Evolutionary conservation across 2,329 filamentous ascomycete genomes (phyloP), one percentile per base, ranked within the genome.

Genomic region (Ophiostoma sp.): DNA sequence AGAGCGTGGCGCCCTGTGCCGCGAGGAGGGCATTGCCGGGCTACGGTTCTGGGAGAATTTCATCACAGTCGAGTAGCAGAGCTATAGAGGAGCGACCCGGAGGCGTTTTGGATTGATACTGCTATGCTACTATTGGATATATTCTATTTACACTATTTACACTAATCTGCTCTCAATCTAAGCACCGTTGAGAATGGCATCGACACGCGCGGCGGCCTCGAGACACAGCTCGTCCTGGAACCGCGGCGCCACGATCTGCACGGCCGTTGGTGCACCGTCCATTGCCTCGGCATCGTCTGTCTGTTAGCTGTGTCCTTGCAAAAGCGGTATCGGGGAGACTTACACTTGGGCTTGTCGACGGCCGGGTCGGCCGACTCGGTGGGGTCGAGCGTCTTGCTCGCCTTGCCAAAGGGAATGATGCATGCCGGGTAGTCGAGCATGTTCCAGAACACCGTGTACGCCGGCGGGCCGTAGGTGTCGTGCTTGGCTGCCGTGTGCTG

Each of bases 31-130:
- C 4, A 87, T 98, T 17, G 94, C 97, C 78, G 95, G 95, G 0
- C 83, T 96, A 66, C 90, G 90, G 76, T 99, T 96, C 79, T 99
- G 95, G 95, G 89, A 91, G 79, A 99, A 99, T 76, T 86, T 72
- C 35, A 71, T 72, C 13, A 62, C 57, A 20, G 57, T 33, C 13
- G 57, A 35, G 57, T 62, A 57, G 23, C 27, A 31, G 27, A 31
- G 15, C 52, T 10, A 1, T 3, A 31, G 10, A 27, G 44, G 44
- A 48, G 44, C 0, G 1, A 31, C 52, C 4, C 10, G 23, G 27
- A 57, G 11, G 57, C 23, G 57, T 27, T 62, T 33, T 27, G 52
- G n/a, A 54, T 57, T 48, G 44, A 48, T 48, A 48, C 44, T 31
- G 27, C 27, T 31, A 31, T 31, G 27, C 27, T 31, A 31, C 27